A percentile compares a stretch with the other conserved stretches of the same genome.
phyloP scores from a whole-genome alignment of 768 basidiomycete species.

The Mycena epipterygia region DNA sequence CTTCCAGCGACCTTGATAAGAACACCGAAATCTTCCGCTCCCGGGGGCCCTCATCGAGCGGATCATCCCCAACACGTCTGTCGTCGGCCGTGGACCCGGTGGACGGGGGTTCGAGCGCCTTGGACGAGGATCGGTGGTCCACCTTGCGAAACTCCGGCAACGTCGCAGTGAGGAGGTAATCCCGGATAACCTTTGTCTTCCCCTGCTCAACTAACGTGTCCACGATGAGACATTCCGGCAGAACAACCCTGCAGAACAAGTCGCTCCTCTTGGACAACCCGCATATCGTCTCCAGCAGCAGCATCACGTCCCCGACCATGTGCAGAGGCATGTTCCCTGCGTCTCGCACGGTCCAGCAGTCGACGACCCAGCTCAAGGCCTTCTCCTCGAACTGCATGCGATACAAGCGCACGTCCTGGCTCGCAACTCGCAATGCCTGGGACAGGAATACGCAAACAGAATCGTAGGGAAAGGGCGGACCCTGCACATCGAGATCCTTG shows the following conservation, averaged over 20 bases:
- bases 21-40: slow-evolving; percentile 76
- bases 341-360: slow-evolving; percentile 69
- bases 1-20: slow-evolving; percentile 73
- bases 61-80: slow-evolving; percentile 14
- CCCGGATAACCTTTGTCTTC: slow-evolving; percentile 70
- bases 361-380: slow-evolving; percentile 84
- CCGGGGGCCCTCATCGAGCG: slow-evolving; percentile 56
- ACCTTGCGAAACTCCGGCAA: slow-evolving; percentile 59
- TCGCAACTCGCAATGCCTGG: slow-evolving; percentile 76
- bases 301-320: slow-evolving; percentile 71
- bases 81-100: slow-evolving; percentile 16
- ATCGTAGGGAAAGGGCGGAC: slow-evolving; percentile 88
- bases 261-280: slow-evolving; percentile 62
- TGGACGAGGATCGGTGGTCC: background rate
- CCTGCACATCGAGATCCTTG: slow-evolving; percentile 91
- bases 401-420: slow-evolving; percentile 86
- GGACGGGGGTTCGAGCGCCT: slow-evolving; percentile 4
- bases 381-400: slow-evolving; percentile 91
- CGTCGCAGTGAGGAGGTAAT: slow-evolving; percentile 77
- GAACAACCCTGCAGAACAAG: slow-evolving; percentile 61
- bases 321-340: slow-evolving; percentile 64
- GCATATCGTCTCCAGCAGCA: slow-evolving; percentile 75
- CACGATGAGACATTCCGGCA: slow-evolving; percentile 81
- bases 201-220: slow-evolving; percentile 71
- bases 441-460: slow-evolving; percentile 89